phyloP scores from a whole-genome alignment of 2,329 filamentous ascomycete species.

The Pseudocercospora fuligena region DNA sequence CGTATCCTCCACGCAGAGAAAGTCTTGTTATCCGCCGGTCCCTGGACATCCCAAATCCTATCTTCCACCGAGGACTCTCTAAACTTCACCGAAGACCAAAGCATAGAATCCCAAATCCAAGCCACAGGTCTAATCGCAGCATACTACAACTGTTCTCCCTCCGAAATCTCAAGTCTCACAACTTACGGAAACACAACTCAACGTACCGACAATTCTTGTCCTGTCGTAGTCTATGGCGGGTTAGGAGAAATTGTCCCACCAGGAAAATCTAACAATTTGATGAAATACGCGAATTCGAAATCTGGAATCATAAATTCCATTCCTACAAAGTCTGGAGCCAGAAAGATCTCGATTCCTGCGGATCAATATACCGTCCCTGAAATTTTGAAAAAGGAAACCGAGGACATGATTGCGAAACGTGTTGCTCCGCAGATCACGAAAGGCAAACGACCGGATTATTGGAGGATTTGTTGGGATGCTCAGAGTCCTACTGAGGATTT shows the following conservation, averaged over 20 bases:
- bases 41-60: slow-evolving; percentile 61
- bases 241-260: slow-evolving; percentile 56
- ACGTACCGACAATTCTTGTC: slow-evolving; percentile 43
- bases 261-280: slow-evolving; percentile 51
- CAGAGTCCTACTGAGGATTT: slow-evolving; percentile 67
- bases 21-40: slow-evolving; percentile 61
- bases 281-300: slow-evolving; percentile 67
- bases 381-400: slow-evolving; percentile 26
- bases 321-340: slow-evolving; percentile 52
- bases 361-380: slow-evolving; percentile 29
- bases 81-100: slow-evolving; percentile 49
- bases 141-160: slow-evolving; percentile 58
- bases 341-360: slow-evolving; percentile 56
- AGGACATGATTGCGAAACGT: slow-evolving; percentile 25
- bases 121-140: slow-evolving; percentile 66
- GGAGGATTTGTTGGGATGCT: slow-evolving; percentile 63
- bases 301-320: slow-evolving; percentile 61
- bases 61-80: slow-evolving; percentile 54
- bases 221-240: slow-evolving; percentile 58
- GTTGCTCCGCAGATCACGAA: slow-evolving; percentile 42
- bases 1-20: slow-evolving; percentile 56
- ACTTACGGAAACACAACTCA: slow-evolving; percentile 11
- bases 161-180: slow-evolving; percentile 55
- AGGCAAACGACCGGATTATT: slow-evolving; percentile 44
- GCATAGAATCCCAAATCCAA: slow-evolving; percentile 59